Percentiles rank a stretch among this genome's conserved stretches.
phyloP scores from a whole-genome alignment of 164 flowering plant species.

The Cinnamomum micranthum region DNA sequence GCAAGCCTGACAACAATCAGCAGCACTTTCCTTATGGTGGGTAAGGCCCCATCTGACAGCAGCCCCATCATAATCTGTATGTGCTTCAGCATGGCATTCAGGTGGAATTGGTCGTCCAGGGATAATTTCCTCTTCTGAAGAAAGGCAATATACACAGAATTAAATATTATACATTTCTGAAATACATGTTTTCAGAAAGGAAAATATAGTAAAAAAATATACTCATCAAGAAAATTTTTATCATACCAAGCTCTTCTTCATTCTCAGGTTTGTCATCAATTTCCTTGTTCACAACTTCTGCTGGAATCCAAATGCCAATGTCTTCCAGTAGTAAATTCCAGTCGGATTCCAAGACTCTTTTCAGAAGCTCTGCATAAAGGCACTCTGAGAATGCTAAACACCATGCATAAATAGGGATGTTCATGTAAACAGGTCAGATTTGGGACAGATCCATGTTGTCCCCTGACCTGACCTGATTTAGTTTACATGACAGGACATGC shows the following conservation, averaged over 20 bases:
- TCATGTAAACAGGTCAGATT: too few relatives aligned
- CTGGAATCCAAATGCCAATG: conserved; percentile 88
- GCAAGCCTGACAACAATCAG: conserved; percentile 97
- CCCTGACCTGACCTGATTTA: too few relatives aligned
- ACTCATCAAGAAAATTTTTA: not conserved
- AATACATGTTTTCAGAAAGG: not conserved
- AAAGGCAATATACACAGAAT: conserved; percentile 4
- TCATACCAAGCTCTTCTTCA: conserved; percentile 64
- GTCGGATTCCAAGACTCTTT: conserved; percentile 55
- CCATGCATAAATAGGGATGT: not conserved
- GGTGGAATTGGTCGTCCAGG: conserved; percentile 83
- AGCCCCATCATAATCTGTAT: conserved; percentile 86
- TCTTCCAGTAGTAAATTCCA: conserved; percentile 66
- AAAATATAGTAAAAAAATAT: not conserved
- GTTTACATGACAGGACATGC: too few relatives aligned
- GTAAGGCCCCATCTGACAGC: conserved; percentile 99
- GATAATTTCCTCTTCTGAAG: conserved; percentile 56
- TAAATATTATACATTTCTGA: not conserved
- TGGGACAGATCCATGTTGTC: not conserved
- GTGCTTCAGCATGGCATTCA: conserved; percentile 79
- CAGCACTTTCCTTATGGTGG: conserved; percentile 91
- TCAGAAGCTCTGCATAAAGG: conserved; percentile 44
- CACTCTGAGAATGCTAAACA: conserved; percentile 5
- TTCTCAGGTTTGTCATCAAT: conserved; percentile 70
- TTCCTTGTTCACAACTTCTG: conserved; percentile 48